Conservation (phyloP, 2,329 filamentous ascomycete genomes). For the Coccinonectria pachysandricola region DNA sequence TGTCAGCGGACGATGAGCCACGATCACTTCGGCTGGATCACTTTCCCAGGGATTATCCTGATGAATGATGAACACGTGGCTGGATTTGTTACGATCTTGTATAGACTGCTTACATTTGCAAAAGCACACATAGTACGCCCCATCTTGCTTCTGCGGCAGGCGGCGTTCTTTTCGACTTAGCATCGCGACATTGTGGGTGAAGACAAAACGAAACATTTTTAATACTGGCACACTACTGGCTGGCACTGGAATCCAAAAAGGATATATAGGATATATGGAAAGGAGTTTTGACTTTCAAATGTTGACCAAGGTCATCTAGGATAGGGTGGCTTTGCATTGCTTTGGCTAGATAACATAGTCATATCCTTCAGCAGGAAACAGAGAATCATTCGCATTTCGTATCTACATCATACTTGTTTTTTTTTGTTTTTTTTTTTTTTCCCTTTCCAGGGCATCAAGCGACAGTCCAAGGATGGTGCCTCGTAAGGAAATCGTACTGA, state of each 20-base stretch:
- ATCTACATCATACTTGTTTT: not conserved
- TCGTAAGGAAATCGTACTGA: too few species aligned
- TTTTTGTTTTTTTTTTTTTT: conserved; percentile 1
- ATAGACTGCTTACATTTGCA: too few species aligned
- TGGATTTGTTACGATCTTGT: too few species aligned
- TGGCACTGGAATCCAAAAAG: conserved; percentile 16
- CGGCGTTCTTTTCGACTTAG: conserved; percentile 8
- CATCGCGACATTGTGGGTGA: conserved; percentile 11
- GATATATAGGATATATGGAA: conserved; percentile 22
- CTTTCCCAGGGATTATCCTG: conserved; percentile 1
- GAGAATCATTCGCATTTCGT: not conserved
- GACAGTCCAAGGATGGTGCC: too few species aligned
- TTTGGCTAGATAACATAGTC: conserved; percentile 4
- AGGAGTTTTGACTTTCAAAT: conserved; percentile 13
- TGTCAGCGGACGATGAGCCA: conserved; percentile 22
- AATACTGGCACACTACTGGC: conserved; percentile 15
- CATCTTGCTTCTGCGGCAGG: too few species aligned
- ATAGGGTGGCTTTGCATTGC: conserved; percentile 10
- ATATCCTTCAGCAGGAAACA: not conserved
- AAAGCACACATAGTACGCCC: too few species aligned
- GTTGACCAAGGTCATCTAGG: conserved; percentile 6
- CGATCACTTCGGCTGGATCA: too few species aligned
- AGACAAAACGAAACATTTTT: conserved; percentile 14
- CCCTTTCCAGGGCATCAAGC: not conserved
- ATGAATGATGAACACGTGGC: conserved; percentile 1